Percentiles rank a stretch among this genome's conserved stretches.
These are phyloP conservation scores for Petunia axillaris DNA, from an alignment of 257 asterid species.

Conservation along the genomic window DNA sequence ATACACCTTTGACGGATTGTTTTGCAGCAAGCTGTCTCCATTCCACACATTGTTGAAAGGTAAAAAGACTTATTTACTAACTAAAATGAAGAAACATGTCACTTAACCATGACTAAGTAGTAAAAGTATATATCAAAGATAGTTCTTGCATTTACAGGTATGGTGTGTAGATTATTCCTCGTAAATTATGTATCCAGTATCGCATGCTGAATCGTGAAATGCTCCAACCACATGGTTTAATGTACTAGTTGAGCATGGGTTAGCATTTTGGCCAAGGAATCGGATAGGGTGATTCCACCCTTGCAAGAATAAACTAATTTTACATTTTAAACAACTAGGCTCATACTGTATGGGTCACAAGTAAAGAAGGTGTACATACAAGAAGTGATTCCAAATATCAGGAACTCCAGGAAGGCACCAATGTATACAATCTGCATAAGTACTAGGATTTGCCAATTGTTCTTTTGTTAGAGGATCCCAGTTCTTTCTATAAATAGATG, in stretches of 20 bases:
- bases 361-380: slow-evolving; percentile 50
- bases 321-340: not conserved
- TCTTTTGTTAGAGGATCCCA: slow-evolving; percentile 39
- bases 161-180: not conserved
- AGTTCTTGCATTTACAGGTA: not conserved
- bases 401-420: slow-evolving; percentile 94
- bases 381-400: slow-evolving; percentile 72
- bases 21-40: not conserved
- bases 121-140: not conserved
- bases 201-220: no score
- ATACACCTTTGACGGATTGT: not conserved
- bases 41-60: not conserved
- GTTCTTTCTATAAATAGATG: slow-evolving; percentile 47
- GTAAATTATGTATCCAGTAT: no score
- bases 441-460: slow-evolving; percentile 41
- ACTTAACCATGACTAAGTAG: no score
- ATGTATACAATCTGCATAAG: slow-evolving; percentile 62
- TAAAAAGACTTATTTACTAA: no score
- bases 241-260: not conserved
- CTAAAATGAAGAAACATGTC: no score
- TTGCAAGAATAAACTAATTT: slow-evolving; percentile 7
- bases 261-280: not conserved
- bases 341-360: slow-evolving; percentile 18
- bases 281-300: not conserved
- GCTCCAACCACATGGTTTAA: not conserved